Evolutionary conservation across 768 basidiomycete genomes (phyloP).

Genomic region (Lactarius vividus): DNA sequence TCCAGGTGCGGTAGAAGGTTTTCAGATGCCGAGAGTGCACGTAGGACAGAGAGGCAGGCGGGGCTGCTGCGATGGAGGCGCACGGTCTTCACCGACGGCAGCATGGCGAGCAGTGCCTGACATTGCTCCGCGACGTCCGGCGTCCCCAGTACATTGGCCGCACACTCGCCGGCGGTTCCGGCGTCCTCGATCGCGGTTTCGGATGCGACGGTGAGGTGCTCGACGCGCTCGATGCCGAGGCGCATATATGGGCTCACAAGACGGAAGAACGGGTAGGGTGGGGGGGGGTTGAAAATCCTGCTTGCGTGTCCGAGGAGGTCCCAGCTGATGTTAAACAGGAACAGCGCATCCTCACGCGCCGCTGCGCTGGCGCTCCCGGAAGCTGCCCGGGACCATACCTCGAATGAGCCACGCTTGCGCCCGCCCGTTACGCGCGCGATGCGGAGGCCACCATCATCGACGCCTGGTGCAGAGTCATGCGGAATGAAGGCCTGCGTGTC

Average conservation of each 20-base stretch:
- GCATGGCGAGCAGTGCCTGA: not conserved
- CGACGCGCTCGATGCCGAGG: not conserved
- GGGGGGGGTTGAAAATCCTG: too few relatives aligned
- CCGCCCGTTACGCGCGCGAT: conserved; percentile 5
- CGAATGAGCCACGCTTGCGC: conserved; percentile 1
- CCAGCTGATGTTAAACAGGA: conserved; percentile 12
- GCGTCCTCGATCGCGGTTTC: not conserved
- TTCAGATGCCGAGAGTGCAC: not conserved
- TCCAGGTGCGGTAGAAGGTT: conserved; percentile 11
- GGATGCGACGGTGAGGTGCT: not conserved
- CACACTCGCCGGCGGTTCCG: too few relatives aligned
- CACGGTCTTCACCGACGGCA: conserved; percentile 5
- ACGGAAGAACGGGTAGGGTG: conserved; percentile 9
- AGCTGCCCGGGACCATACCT: not conserved
- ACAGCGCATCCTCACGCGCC: conserved; percentile 1
- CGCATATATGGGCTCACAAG: not conserved
- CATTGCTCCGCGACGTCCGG: not conserved
- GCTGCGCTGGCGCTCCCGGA: not conserved
- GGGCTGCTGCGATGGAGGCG: not conserved
- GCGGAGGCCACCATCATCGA: not conserved
- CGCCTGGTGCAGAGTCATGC: not conserved
- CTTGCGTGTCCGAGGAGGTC: not conserved
- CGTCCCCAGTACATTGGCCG: too few relatives aligned
- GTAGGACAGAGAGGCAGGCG: not conserved
- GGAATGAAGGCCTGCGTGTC: conserved; percentile 12